phyloP scores from a whole-genome alignment of 164 flowering plant genomes.

The Vitis labrusca region DNA sequence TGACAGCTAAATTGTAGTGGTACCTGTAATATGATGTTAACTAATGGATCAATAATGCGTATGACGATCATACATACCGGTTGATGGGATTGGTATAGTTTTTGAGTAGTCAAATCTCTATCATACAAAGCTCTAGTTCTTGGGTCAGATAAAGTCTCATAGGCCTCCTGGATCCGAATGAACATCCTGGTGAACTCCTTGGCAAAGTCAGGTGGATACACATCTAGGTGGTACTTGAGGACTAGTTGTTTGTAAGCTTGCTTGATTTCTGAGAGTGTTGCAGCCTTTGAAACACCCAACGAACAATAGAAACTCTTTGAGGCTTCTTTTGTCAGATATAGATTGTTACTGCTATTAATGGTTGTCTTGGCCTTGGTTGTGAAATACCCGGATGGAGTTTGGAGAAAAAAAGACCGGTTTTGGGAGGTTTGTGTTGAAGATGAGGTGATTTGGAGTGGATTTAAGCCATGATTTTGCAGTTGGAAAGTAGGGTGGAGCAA shows the following conservation, averaged over 20 bases:
- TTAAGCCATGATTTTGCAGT: too few species aligned
- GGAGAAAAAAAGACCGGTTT: too few species aligned
- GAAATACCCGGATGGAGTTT: too few species aligned
- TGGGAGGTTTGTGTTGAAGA: too few species aligned
- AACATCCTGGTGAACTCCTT: constrained; percentile 17
- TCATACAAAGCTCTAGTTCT: constrained; percentile 12
- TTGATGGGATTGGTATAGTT: not conserved
- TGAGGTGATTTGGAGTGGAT: too few species aligned
- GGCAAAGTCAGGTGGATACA: constrained; percentile 10
- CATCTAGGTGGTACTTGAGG: constrained; percentile 21
- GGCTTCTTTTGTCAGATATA: not conserved
- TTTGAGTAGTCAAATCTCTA: constrained; percentile 27
- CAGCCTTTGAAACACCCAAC: constrained; percentile 14
- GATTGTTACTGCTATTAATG: too few species aligned
- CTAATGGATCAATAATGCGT: too few species aligned
- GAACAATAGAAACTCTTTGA: constrained; percentile 15
- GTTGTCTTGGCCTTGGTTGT: too few species aligned
- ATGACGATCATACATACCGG: too few species aligned
- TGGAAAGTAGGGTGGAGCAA: too few species aligned
- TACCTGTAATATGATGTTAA: too few species aligned
- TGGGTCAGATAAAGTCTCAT: constrained; percentile 27
- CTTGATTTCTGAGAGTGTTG: constrained; percentile 13
- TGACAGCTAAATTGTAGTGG: too few species aligned
- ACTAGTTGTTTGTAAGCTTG: constrained; percentile 21
- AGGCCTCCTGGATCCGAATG: constrained; percentile 18